Percentiles rank a stretch among this genome's conserved stretches.
Evolutionary conservation across 306 rosid genomes (phyloP).

Genomic region (Potentilla sterilis): DNA sequence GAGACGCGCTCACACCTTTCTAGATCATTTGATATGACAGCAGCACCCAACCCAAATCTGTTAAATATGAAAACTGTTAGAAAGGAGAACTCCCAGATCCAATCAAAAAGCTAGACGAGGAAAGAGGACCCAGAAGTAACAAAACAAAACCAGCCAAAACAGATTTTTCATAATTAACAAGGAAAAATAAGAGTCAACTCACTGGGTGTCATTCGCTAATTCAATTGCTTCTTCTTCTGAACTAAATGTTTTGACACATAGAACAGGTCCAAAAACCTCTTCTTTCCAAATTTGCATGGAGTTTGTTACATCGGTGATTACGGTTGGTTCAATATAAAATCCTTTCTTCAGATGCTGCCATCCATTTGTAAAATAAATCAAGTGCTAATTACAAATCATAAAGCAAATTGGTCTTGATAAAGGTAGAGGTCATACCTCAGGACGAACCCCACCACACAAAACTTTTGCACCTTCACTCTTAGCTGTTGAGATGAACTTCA

Average conservation of each 20-base stretch:
- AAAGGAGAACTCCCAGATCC: slow-evolving; percentile 11
- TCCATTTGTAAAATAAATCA: slow-evolving; percentile 17
- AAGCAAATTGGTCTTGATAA: slow-evolving; percentile 6
- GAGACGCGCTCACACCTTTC: slow-evolving; percentile 88
- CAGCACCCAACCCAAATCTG: slow-evolving; percentile 88
- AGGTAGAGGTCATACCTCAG: slow-evolving; percentile 58
- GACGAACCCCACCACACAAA: slow-evolving; percentile 84
- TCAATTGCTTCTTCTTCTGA: slow-evolving; percentile 91
- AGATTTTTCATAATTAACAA: not conserved
- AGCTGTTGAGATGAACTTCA: slow-evolving; percentile 80
- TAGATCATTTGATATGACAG: slow-evolving; percentile 86
- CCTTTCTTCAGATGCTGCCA: slow-evolving; percentile 90
- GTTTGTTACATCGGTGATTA: slow-evolving; percentile 72
- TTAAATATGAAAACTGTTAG: slow-evolving; percentile 31
- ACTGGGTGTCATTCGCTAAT: slow-evolving; percentile 82
- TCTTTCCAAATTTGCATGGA: slow-evolving; percentile 98
- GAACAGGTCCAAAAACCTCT: slow-evolving; percentile 95
- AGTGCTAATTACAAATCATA: slow-evolving; percentile 12
- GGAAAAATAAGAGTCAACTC: slow-evolving; percentile 31
- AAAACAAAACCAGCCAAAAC: not conserved
- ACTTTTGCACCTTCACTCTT: slow-evolving; percentile 90
- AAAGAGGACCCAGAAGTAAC: not conserved
- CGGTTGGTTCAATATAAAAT: slow-evolving; percentile 73
- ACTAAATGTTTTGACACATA: slow-evolving; percentile 87
- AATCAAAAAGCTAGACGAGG: slow-evolving; percentile 2